phyloP scores from a whole-genome alignment of 164 flowering plant genomes.

The Brasenia schreberi region DNA sequence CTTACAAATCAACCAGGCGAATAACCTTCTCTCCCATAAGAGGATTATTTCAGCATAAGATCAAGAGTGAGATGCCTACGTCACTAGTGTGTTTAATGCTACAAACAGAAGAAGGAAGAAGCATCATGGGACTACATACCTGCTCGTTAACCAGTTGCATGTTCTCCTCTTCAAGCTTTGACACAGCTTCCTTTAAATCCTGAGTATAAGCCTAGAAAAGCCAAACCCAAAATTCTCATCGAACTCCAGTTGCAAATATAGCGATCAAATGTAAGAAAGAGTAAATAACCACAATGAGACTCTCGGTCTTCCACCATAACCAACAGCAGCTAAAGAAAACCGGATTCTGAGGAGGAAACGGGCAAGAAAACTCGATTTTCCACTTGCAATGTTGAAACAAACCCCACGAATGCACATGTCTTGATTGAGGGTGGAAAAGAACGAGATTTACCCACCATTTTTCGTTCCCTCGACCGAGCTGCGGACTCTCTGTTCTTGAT shows the following conservation, averaged over 20 bases:
- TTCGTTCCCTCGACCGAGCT: conserved; percentile 67
- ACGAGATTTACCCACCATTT: conserved; percentile 28
- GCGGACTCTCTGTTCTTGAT: conserved; percentile 78
- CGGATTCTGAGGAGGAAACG: neutral
- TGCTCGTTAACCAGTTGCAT: neutral
- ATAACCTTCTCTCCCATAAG: no score
- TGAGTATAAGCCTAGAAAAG: conserved; percentile 59
- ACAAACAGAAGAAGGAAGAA: no score
- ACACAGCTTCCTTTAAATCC: conserved; percentile 55
- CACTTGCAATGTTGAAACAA: neutral
- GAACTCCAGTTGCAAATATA: neutral
- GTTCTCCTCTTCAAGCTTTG: conserved; percentile 48
- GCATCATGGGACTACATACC: neutral
- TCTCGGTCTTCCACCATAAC: neutral
- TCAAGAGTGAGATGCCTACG: no score
- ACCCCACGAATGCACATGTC: neutral
- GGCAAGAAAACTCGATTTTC: neutral
- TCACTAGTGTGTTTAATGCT: no score
- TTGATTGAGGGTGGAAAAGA: no score
- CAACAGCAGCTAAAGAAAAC: neutral
- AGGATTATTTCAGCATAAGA: no score
- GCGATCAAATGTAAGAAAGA: neutral
- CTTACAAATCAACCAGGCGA: no score
- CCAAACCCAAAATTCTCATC: neutral
- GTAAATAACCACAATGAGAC: neutral